Evolutionary conservation across 768 basidiomycete genomes (phyloP).

Genomic region (Tricholoma hemisulphureum): DNA sequence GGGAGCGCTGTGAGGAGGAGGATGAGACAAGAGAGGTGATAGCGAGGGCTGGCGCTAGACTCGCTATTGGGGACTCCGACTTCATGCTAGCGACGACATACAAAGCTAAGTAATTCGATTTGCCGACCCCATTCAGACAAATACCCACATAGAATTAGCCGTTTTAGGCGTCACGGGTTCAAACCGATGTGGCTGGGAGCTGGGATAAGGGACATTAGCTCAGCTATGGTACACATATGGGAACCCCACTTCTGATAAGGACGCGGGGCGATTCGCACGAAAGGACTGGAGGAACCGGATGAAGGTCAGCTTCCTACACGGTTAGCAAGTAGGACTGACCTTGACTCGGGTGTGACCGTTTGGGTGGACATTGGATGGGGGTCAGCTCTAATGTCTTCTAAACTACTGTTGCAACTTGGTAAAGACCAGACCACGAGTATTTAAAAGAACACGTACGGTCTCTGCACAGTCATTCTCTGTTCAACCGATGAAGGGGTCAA

Average conservation of each 20-base stretch:
- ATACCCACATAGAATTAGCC: constrained; percentile 17
- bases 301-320: constrained; percentile 2
- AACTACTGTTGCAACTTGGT: constrained; percentile 15
- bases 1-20: constrained; percentile 27
- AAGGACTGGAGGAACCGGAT: constrained; percentile 9
- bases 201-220: constrained; percentile 5
- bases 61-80: constrained; percentile 14
- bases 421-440: not conserved
- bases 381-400: constrained; percentile 19
- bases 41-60: constrained; percentile 23
- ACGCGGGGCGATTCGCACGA: constrained; percentile 22
- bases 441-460: constrained; percentile 15
- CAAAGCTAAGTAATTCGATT: not conserved
- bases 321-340: constrained; percentile 25
- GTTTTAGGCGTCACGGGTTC: constrained; percentile 29
- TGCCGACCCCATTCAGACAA: not conserved
- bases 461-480: constrained; percentile 15
- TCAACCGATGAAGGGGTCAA: constrained; percentile 9
- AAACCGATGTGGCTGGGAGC: constrained; percentile 5
- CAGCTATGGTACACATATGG: not conserved
- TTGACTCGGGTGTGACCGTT: constrained; percentile 47
- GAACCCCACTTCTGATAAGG: constrained; percentile 32
- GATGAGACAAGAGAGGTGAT: constrained; percentile 32
- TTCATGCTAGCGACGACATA: constrained; percentile 17
- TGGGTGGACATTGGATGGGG: constrained; percentile 29